Percentiles rank a stretch among this genome's conserved stretches.
Conservation (phyloP, 768 basidiomycete species). For the Tubosaeta brunneosetosa region DNA sequence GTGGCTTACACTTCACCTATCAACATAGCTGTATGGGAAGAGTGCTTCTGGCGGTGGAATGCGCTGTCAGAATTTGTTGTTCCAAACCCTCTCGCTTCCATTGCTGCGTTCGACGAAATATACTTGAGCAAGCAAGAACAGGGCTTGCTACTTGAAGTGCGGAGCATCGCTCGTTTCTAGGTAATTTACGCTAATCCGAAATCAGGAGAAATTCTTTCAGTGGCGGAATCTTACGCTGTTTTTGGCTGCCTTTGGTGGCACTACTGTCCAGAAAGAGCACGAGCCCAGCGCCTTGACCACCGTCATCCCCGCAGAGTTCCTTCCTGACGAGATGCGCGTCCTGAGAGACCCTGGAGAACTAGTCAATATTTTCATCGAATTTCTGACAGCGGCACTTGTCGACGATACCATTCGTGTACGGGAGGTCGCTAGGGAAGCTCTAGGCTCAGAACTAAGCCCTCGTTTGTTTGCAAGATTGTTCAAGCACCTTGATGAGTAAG, state of each 20-base stretch:
- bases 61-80: slow-evolving; percentile 56
- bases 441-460: slow-evolving; percentile 75
- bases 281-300: slow-evolving; percentile 46
- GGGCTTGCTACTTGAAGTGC: slow-evolving; percentile 37
- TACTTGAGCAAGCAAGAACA: slow-evolving; percentile 36
- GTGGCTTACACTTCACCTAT: slow-evolving; percentile 59
- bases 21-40: slow-evolving; percentile 80
- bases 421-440: slow-evolving; percentile 75
- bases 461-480: slow-evolving; percentile 64
- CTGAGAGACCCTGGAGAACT: slow-evolving; percentile 53
- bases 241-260: slow-evolving; percentile 68
- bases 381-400: slow-evolving; percentile 65
- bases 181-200: slow-evolving; percentile 4
- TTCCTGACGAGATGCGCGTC: slow-evolving; percentile 74
- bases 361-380: slow-evolving; percentile 60
- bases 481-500: slow-evolving; percentile 71
- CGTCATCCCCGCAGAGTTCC: slow-evolving; percentile 49
- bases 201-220: slow-evolving; percentile 66
- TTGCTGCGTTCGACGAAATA: slow-evolving; percentile 33
- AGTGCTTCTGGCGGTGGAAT: slow-evolving; percentile 75
- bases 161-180: background rate
- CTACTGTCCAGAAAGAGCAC: slow-evolving; percentile 52
- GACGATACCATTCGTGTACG: slow-evolving; percentile 60
- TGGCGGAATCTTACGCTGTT: slow-evolving; percentile 86
- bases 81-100: slow-evolving; percentile 32